Conservation (phyloP, 2,329 filamentous ascomycete species). For the Microsporum audouinii region DNA sequence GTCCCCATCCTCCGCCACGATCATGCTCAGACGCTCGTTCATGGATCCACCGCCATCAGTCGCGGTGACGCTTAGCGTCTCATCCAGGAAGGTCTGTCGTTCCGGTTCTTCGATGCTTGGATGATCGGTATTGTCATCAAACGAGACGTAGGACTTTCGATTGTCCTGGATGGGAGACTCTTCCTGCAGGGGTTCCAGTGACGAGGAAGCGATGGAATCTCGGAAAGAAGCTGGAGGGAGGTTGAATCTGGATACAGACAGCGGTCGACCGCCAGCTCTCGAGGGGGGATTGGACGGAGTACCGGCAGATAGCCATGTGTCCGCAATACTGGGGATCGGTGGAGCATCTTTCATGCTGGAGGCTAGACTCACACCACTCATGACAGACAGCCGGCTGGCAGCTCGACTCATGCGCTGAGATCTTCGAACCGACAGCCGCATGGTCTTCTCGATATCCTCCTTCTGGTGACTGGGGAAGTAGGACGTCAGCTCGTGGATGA, state of each 20-base stretch:
- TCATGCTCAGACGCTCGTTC: constrained; percentile 70
- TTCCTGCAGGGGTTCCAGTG: constrained; percentile 81
- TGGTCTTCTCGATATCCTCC: constrained; percentile 90
- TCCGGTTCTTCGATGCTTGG: constrained; percentile 33
- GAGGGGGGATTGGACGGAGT: constrained; percentile 38
- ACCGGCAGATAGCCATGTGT: constrained; percentile 63
- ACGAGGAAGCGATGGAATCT: constrained; percentile 78
- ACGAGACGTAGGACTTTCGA: constrained; percentile 88
- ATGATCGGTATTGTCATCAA: constrained; percentile 49
- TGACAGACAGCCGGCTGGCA: constrained; percentile 83
- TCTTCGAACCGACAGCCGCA: constrained; percentile 79
- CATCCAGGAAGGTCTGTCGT: constrained; percentile 74
- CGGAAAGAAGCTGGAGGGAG: constrained; percentile 56
- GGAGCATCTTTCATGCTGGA: constrained; percentile 88
- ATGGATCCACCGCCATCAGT: constrained; percentile 57
- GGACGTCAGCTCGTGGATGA: constrained; percentile 87
- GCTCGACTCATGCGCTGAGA: constrained; percentile 86
- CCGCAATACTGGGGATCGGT: constrained; percentile 88
- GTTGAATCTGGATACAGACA: constrained; percentile 50
- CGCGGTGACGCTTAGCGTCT: constrained; percentile 56
- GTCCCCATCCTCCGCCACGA: constrained; percentile 80
- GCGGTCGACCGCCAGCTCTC: constrained; percentile 40
- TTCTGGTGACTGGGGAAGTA: constrained; percentile 95
- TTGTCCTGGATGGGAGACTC: constrained; percentile 79
- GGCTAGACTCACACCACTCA: constrained; percentile 84